phyloP scores from a whole-genome alignment of 2,329 filamentous ascomycete genomes.

The Zasmidium cellare region DNA sequence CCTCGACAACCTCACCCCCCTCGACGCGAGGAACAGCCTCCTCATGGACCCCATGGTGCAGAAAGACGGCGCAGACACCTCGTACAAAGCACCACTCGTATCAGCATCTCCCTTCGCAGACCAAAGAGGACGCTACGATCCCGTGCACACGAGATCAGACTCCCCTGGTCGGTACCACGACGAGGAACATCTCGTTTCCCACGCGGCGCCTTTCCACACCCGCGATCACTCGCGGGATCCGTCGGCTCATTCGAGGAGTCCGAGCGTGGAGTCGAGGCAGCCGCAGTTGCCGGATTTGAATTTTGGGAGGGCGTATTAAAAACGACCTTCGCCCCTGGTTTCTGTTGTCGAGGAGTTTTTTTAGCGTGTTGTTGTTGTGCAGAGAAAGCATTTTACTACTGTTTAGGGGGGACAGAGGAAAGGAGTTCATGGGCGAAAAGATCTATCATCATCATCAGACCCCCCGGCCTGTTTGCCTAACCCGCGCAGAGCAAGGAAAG shows the following conservation, averaged over 20 bases:
- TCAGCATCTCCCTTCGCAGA: conserved; percentile 31
- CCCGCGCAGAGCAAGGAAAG: background rate
- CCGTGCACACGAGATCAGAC: conserved; percentile 30
- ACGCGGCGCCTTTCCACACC: conserved; percentile 26
- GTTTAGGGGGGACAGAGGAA: background rate
- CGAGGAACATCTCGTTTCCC: conserved; percentile 29
- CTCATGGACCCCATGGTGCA: conserved; percentile 62
- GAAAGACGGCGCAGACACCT: conserved; percentile 33
- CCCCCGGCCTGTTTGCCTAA: too few species aligned
- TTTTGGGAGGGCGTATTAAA: conserved; percentile 20
- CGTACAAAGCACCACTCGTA: conserved; percentile 33
- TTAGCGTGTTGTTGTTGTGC: background rate
- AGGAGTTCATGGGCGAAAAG: background rate
- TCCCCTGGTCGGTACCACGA: conserved; percentile 16
- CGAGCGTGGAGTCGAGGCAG: conserved; percentile 17
- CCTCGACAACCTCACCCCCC: conserved; percentile 77
- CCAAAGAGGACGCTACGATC: conserved; percentile 34
- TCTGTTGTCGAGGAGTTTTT: too few species aligned
- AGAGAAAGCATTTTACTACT: background rate
- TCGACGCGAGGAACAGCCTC: conserved; percentile 84
- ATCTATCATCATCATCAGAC: too few species aligned
- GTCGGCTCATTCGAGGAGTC: conserved; percentile 1
- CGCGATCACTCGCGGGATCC: conserved; percentile 13
- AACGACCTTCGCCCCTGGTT: background rate
- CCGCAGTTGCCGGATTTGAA: conserved; percentile 32